Evolutionary conservation across 73 alveolate genomes (phyloP).

Genomic region (Effrenium voratum): DNA sequence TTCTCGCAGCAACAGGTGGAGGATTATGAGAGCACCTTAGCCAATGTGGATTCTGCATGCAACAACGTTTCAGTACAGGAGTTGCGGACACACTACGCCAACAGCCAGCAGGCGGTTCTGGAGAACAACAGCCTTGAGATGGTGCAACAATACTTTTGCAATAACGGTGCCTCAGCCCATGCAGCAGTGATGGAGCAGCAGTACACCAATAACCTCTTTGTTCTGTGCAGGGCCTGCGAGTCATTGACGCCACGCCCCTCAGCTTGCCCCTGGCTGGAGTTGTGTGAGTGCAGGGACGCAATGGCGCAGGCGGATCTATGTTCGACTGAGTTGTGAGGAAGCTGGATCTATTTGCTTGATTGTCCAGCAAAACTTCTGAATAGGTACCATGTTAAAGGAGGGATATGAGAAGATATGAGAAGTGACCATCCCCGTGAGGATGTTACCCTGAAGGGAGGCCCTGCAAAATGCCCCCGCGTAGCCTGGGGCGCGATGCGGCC

Average conservation of each 20-base stretch:
- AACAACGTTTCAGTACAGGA: not conserved
- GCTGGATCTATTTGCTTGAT: no score
- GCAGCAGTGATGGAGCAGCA: slow-evolving; percentile 13
- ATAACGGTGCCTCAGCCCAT: not conserved
- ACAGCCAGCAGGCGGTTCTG: slow-evolving; percentile 16
- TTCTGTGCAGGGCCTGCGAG: slow-evolving; percentile 42
- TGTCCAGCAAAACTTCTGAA: not conserved
- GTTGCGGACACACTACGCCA: not conserved
- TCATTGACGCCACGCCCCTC: slow-evolving; percentile 45
- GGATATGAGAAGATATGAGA: not conserved
- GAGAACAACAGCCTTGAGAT: slow-evolving; percentile 55
- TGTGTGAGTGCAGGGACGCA: slow-evolving; percentile 48
- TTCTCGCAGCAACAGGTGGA: slow-evolving; percentile 18
- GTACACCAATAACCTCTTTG: slow-evolving; percentile 46
- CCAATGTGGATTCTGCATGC: slow-evolving; percentile 10
- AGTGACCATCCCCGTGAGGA: no score
- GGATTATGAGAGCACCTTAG: not conserved
- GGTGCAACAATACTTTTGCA: slow-evolving; percentile 46
- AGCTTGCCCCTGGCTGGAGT: slow-evolving; percentile 59
- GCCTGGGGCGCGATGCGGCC: no score
- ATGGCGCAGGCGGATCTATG: slow-evolving; percentile 17
- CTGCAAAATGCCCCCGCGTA: no score
- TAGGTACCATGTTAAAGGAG: not conserved
- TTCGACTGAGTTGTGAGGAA: not conserved
- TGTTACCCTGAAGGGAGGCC: no score